Evolutionary conservation across 257 asterid genomes (phyloP), one percentile per base, ranked within the genome.

Genomic region (Solanum acaule): DNA sequence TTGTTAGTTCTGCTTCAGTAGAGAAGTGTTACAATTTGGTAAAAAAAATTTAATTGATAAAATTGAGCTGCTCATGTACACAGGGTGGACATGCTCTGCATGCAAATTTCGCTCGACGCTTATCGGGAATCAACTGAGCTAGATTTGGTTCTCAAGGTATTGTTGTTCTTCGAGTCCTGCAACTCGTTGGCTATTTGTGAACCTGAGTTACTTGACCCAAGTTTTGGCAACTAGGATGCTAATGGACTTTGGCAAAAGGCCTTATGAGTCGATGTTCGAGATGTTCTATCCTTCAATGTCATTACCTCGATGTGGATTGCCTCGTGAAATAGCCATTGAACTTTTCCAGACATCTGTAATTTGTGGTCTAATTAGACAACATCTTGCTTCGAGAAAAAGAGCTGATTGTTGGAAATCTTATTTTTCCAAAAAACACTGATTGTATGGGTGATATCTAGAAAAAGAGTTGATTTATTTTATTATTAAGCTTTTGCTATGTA

Each of bases 1-100:
- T 78, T 42, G 10, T 79, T 42, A 15, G 38, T 79, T 42, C 38
- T 27, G 38, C 16, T 42, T 79, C 40, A 42, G 34, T 6, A 40
- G 11, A 6, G 10, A 40, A 16, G 18, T 7, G 3, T 52, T 12
- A 38, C 59, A 78, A 38, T 78, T 25, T 40, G 65, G 65, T 78
- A 8, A 25, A 15, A n/a, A n/a, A 4, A 8, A n/a, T 44, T 40
- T 12, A 38, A 13, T 40, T 77, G 84, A 77, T 40, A 11, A n/a
- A 23, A n/a, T 77, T 78, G 38, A 78, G 25, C 63, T 78, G 25
- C 65, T 87, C 81, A 63, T 67, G 56, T 67, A 46, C 72, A 85
- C 91, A 96, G 98, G 98, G 92, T 86, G 98, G 98, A 70, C 98
- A 96, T 92, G 91, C 98, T 11, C 87, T 96, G 89, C 99, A 96